phyloP scores from a whole-genome alignment of 108 stramenopile genomes.

The Cyclostephanos tholiformis region DNA sequence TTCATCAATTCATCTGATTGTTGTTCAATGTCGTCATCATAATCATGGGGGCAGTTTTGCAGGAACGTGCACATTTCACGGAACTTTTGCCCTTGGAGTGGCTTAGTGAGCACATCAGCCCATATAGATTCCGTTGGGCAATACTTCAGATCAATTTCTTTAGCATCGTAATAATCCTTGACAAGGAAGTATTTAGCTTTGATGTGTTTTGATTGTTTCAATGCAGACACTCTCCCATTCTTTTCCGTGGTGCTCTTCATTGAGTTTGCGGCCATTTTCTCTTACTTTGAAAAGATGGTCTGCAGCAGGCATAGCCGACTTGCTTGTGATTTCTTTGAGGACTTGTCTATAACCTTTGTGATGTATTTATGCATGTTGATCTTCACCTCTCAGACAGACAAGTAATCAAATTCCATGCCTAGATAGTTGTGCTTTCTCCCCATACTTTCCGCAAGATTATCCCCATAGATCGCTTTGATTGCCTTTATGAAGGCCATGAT shows the following conservation, averaged over 20 bases:
- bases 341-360: neutral
- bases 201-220: constrained; percentile 24
- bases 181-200: constrained; percentile 16
- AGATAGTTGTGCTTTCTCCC: constrained; percentile 10
- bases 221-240: constrained; percentile 15
- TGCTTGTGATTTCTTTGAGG: neutral
- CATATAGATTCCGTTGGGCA: constrained; percentile 5
- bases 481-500: neutral
- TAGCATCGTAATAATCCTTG: constrained; percentile 10
- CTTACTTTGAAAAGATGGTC: neutral
- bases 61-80: neutral
- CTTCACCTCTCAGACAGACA: neutral
- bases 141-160: neutral
- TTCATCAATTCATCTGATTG: neutral
- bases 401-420: constrained; percentile 19
- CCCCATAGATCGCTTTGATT: neutral
- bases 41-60: constrained; percentile 4
- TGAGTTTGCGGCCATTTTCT: neutral
- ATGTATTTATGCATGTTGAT: constrained; percentile 16
- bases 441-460: neutral
- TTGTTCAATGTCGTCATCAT: constrained; percentile 4
- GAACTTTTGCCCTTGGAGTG: constrained; percentile 10
- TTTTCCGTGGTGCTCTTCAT: constrained; percentile 5
- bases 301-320: constrained; percentile 4
- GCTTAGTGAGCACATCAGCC: constrained; percentile 22